Evolutionary conservation across 495 filamentous ascomycete genomes (phyloP).

Genomic region (Penicillium ochrochloron): DNA sequence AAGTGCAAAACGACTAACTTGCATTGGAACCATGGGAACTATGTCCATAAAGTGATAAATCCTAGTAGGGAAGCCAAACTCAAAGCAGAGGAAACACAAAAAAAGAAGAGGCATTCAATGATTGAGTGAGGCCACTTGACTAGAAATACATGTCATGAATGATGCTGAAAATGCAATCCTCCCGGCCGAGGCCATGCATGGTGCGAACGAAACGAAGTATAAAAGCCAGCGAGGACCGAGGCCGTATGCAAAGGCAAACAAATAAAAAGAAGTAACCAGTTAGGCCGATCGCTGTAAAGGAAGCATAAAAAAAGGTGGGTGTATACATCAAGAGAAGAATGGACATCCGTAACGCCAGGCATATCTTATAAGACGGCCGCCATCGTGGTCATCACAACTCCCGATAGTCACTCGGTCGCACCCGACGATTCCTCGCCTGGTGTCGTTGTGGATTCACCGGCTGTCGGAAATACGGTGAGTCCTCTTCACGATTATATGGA

Average conservation of each 20-base stretch:
- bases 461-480: constrained; percentile 92
- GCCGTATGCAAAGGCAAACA: constrained; percentile 10
- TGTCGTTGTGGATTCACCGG: constrained; percentile 95
- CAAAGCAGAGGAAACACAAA: background rate
- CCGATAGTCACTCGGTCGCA: constrained; percentile 85
- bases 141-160: constrained; percentile 17
- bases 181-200: constrained; percentile 7
- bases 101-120: background rate
- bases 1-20: background rate
- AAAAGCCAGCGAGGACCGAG: background rate
- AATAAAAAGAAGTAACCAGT: constrained; percentile 8
- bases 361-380: background rate
- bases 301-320: background rate
- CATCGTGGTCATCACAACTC: constrained; percentile 61
- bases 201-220: background rate
- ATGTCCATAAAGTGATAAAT: background rate
- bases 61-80: background rate
- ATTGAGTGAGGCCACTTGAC: constrained; percentile 1
- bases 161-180: constrained; percentile 11
- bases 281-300: background rate
- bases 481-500: constrained; percentile 72
- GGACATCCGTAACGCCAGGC: constrained; percentile 6
- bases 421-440: constrained; percentile 74
- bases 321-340: constrained; percentile 8
- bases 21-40: background rate